Evolutionary conservation across 1,139 yeast genomes (phyloP), one percentile per base, ranked within the genome.

Genomic region (Zygosaccharomyces sapae): DNA sequence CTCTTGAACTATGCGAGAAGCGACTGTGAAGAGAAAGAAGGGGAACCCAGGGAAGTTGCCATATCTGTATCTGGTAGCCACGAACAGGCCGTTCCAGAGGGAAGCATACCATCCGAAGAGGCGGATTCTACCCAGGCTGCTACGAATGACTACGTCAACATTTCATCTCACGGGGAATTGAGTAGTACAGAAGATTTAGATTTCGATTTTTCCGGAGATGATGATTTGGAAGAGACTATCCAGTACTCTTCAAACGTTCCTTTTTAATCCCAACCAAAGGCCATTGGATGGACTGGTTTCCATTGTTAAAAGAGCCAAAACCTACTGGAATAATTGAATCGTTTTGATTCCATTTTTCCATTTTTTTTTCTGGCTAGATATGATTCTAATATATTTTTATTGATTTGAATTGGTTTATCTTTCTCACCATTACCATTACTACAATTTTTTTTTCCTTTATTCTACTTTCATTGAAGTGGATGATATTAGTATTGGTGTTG

Each of bases 171-270:
- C 35, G 58, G 59, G 22, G 61, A 58, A 44, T 42, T 57, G 16
- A 57, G 62, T 37, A 56, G 61, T 38, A 50, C 59, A 2, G 62
- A 58, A 42, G 56, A 57, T 36, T 44, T 58, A 31, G 56, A 55
- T 10, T 48, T 52, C 9, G 55, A 53, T 18, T 16, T 19, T 19
- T 40, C 52, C 1, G 36, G 33, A 13, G 51, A 45, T 12, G 41
- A 43, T 8, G 53, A 53, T 20, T 39, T 46, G 13, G 54, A 49
- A 19, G 54, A 51, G 19, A 44, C 49, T 2, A 43, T 49, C 10
- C 51, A 49, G 34, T 44, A 49, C 24, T 47, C 44, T 31, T 36
- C 50, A 2, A 38, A 43, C 9, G 42, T 22, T 46, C 13, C 40
- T 47, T 4, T 4, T 46, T 27, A 38, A 37, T 5, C 27, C 43